phyloP scores from a whole-genome alignment of 805 yeast genomes.

The Wickerhamiella domercqiae region DNA sequence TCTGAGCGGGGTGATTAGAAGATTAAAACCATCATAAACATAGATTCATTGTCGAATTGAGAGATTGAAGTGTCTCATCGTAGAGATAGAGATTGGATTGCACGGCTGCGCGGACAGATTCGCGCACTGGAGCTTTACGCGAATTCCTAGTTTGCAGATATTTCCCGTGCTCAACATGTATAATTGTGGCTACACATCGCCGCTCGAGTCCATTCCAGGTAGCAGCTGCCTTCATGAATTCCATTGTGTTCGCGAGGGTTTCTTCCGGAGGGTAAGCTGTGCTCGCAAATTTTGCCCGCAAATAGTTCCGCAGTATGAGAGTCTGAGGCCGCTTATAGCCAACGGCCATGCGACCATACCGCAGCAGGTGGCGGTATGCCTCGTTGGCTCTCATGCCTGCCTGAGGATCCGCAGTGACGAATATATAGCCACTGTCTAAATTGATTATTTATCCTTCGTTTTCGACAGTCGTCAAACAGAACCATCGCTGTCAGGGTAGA shows the following conservation, averaged over 20 bases:
- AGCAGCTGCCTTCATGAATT: constrained; percentile 16
- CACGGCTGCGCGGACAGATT: background rate
- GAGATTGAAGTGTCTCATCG: constrained; percentile 1
- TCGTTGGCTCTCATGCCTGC: background rate
- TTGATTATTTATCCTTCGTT: background rate
- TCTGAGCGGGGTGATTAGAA: constrained; percentile 19
- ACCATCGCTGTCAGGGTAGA: too few species aligned
- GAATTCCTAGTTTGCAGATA: constrained; percentile 1
- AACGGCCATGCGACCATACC: constrained; percentile 11
- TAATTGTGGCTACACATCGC: constrained; percentile 11
- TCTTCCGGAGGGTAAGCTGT: background rate
- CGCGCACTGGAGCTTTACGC: background rate
- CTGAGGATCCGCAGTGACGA: background rate
- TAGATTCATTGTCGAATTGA: constrained; percentile 10
- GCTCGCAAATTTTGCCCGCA: constrained; percentile 7
- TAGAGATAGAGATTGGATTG: constrained; percentile 6
- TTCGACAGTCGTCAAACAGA: too few species aligned
- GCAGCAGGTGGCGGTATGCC: constrained; percentile 10
- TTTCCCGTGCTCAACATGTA: constrained; percentile 10
- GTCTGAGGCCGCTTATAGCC: constrained; percentile 8
- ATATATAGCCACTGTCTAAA: background rate
- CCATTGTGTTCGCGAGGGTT: constrained; percentile 11
- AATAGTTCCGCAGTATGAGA: constrained; percentile 4
- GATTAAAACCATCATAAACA: constrained; percentile 6
- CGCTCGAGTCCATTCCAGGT: constrained; percentile 16